Evolutionary conservation across 345 rosid species (phyloP).

Genomic region (Hirschfeldia incana): DNA sequence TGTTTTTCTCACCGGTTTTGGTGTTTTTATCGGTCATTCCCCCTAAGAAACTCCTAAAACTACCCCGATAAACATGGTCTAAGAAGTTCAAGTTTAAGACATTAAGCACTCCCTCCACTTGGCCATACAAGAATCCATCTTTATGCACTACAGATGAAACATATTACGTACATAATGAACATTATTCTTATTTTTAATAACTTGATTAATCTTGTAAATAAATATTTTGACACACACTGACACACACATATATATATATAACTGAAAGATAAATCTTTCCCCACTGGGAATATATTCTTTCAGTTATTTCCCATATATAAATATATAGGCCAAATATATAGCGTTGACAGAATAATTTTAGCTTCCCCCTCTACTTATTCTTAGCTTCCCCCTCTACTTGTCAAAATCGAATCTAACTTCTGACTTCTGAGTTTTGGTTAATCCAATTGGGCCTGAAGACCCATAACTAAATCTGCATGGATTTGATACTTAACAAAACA

Average conservation of each 20-base stretch:
- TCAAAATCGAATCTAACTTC: neutral
- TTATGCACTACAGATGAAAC: neutral
- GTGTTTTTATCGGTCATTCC: too few species aligned
- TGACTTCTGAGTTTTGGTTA: neutral
- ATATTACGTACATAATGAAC: neutral
- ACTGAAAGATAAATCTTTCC: neutral
- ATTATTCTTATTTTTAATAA: neutral
- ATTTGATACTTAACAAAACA: neutral
- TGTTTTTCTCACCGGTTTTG: too few species aligned
- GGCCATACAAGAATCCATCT: slow-evolving; percentile 11
- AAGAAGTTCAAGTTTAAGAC: neutral
- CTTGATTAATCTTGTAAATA: neutral
- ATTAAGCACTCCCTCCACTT: slow-evolving; percentile 24
- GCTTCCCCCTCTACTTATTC: slow-evolving; percentile 17
- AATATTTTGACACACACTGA: too few species aligned
- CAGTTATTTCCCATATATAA: neutral
- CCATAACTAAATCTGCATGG: neutral
- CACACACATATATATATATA: too few species aligned
- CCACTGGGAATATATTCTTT: slow-evolving; percentile 2
- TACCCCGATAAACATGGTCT: too few species aligned
- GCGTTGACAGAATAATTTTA: slow-evolving; percentile 35
- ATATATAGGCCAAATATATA: neutral
- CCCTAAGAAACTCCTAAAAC: too few species aligned
- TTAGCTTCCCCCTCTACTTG: slow-evolving; percentile 13
- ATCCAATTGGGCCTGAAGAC: slow-evolving; percentile 3